Evolutionary conservation across 179 eudicot species (phyloP), one percentile per base, ranked within the genome.

Genomic region (Corrigiola litoralis): DNA sequence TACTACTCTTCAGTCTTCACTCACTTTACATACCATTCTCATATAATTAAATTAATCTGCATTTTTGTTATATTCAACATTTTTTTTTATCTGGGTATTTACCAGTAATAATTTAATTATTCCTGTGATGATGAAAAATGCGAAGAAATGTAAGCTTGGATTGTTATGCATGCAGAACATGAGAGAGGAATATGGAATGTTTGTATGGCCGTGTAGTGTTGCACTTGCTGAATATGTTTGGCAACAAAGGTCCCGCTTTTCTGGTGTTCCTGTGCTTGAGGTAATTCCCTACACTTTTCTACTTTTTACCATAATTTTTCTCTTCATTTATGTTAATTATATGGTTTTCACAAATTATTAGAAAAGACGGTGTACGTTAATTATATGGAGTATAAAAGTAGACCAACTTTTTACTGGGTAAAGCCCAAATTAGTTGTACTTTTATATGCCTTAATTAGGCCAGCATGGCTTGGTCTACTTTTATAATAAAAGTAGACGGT

Each of bases 151-250:
- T 27, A 20, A n/a, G n/a, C n/a, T n/a, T n/a, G n/a, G n/a, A n/a
- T n/a, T n/a, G n/a, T n/a, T n/a, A n/a, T n/a, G n/a, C n/a, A n/a
- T n/a, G n/a, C 77, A 92, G 98, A 87, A 72, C 57, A 85, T 89
- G 86, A 75, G 69, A 68, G 98, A 89, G 66, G 96, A 92, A 13
- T 92, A 92, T 41, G 98, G 98, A 20, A 66, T 90, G 83, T 92
- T 87, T 48, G 86, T 92, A 38, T 90, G 96, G 98, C 98, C 98
- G 5, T 85, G 85, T 46, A 87, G 96, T 58, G 58, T 84, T 63
- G 74, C 83, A 61, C 85, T 90, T 18, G 98, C 98, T 3, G 98
- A 92, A 76, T 92, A 90, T 66, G 82, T 90, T 61, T 92, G 92
- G 96, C 96, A 92, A 54, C 90, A 90, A 31, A 75, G 82, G 32